A percentile compares a stretch with the other conserved stretches of the same genome.
Conservation (phyloP, 2,329 filamentous ascomycete genomes). For the Huntiella decipiens region DNA sequence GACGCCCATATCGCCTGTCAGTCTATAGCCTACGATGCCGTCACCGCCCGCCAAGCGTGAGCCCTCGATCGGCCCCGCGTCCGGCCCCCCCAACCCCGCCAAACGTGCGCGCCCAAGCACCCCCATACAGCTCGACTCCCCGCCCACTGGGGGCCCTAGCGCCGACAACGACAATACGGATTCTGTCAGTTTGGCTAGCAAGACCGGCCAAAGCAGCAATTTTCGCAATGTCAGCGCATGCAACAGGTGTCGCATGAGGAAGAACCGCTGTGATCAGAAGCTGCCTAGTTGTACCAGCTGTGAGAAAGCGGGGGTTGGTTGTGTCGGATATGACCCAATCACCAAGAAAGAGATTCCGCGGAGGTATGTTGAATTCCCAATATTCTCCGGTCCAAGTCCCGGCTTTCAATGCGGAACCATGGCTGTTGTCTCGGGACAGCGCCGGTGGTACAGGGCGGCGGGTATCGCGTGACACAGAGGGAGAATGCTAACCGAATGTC, state of each 20-base stretch:
- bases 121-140: conserved; percentile 17
- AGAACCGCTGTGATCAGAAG: conserved; percentile 89
- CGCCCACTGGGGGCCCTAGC: background rate
- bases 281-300: conserved; percentile 81
- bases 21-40: too few relatives aligned
- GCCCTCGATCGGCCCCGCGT: background rate
- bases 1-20: too few relatives aligned
- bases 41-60: too few relatives aligned
- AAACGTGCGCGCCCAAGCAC: conserved; percentile 38
- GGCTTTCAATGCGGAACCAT: background rate
- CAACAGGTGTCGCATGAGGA: conserved; percentile 76
- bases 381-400: background rate
- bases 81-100: conserved; percentile 23
- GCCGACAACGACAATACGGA: conserved; percentile 12
- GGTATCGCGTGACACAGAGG: background rate
- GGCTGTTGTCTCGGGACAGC: background rate
- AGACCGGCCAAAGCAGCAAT: conserved; percentile 39
- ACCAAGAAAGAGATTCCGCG: conserved; percentile 89
- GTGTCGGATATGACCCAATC: conserved; percentile 90
- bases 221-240: conserved; percentile 87
- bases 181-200: conserved; percentile 19
- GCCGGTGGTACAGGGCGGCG: background rate
- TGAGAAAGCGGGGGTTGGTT: conserved; percentile 78
- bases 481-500: conserved; percentile 3
- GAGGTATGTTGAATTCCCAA: conserved; percentile 41